Conservation (phyloP, 768 basidiomycete genomes). For the Lactifluus pinguis region DNA sequence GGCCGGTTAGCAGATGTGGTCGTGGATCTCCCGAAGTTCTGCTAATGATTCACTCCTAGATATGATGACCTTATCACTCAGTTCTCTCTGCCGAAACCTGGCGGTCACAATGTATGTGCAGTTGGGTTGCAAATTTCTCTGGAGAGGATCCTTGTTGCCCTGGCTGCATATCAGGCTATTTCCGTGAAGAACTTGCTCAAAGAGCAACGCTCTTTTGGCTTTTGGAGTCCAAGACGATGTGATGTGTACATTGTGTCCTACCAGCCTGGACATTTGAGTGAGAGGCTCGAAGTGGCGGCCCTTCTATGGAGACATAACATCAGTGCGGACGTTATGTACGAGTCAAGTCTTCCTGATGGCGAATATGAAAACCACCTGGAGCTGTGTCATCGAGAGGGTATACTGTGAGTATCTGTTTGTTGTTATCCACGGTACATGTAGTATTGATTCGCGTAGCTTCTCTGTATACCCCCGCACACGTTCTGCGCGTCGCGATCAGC, state of each 20-base stretch:
- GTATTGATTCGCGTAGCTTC: slow-evolving; percentile 31
- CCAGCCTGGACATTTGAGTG: slow-evolving; percentile 63
- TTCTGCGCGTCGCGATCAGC: slow-evolving; percentile 45
- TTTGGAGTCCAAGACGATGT: slow-evolving; percentile 83
- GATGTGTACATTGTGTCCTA: slow-evolving; percentile 82
- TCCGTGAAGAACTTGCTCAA: slow-evolving; percentile 64
- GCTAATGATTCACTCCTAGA: slow-evolving; percentile 29
- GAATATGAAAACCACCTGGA: slow-evolving; percentile 62
- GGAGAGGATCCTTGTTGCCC: slow-evolving; percentile 62
- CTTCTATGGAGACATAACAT: slow-evolving; percentile 75
- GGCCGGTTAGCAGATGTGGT: slow-evolving; percentile 46
- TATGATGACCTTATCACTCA: slow-evolving; percentile 64
- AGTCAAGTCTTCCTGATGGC: slow-evolving; percentile 51
- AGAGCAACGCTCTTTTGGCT: slow-evolving; percentile 76
- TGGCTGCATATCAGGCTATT: slow-evolving; percentile 59
- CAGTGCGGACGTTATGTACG: slow-evolving; percentile 85
- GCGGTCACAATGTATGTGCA: slow-evolving; percentile 49
- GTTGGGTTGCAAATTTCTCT: slow-evolving; percentile 69
- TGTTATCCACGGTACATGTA: neutral
- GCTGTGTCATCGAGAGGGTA: slow-evolving; percentile 70
- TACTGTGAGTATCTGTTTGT: slow-evolving; percentile 43
- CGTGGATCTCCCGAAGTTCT: neutral
- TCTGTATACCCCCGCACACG: slow-evolving; percentile 47
- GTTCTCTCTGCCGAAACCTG: slow-evolving; percentile 47
- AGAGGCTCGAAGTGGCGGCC: slow-evolving; percentile 68